phyloP scores from a whole-genome alignment of 192 early-diverging fungal genomes.

The Piromyces finnis region DNA sequence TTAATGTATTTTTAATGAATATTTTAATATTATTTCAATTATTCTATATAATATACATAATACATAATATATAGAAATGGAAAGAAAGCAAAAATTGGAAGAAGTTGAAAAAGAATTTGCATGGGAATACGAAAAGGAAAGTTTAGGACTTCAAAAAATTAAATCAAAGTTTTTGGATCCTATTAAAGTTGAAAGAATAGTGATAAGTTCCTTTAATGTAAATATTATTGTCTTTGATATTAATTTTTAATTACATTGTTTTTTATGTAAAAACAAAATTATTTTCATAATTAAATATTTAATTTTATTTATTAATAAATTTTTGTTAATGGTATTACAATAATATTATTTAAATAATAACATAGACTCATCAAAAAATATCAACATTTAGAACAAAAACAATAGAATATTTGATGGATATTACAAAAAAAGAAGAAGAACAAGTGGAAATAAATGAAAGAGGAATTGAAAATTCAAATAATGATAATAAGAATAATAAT shows the following conservation, averaged over 20 bases:
- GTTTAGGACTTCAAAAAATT: slow-evolving; percentile 28
- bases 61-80: too few relatives aligned
- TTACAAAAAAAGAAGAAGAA: slow-evolving; percentile 7
- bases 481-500: background rate
- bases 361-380: slow-evolving; percentile 5
- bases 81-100: slow-evolving; percentile 17
- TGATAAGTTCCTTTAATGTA: slow-evolving; percentile 19
- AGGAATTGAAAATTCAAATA: background rate
- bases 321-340: too few relatives aligned
- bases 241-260: background rate
- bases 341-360: too few relatives aligned
- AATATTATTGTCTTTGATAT: background rate
- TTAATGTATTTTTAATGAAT: too few relatives aligned
- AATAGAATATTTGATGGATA: slow-evolving; percentile 14
- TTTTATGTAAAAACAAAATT: background rate
- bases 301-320: too few relatives aligned
- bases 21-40: too few relatives aligned
- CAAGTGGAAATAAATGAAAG: slow-evolving; percentile 2
- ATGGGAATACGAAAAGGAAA: slow-evolving; percentile 35
- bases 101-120: slow-evolving; percentile 27
- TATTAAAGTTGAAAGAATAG: slow-evolving; percentile 23
- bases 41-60: too few relatives aligned
- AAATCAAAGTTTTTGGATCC: slow-evolving; percentile 29
- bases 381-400: slow-evolving; percentile 28
- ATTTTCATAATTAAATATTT: too few relatives aligned